A percentile compares a stretch with the other conserved stretches of the same genome.
Evolutionary conservation across 345 rosid genomes (phyloP).

Genomic region (Balakata baccata): DNA sequence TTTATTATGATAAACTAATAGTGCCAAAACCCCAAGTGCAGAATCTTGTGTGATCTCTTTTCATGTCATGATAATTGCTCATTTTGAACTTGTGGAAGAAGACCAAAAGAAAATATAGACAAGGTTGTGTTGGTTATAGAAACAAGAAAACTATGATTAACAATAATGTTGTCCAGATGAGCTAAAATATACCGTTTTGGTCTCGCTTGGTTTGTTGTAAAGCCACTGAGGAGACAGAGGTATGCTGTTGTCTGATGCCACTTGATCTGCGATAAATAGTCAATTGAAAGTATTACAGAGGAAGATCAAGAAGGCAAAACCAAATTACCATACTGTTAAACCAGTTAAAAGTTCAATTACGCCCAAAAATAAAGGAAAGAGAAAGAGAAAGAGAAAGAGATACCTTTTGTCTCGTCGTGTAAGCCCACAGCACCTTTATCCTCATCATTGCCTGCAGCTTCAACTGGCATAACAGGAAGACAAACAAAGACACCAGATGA

Average conservation of each 20-base stretch:
- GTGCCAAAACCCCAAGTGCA: background rate
- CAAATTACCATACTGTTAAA: background rate
- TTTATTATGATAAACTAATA: background rate
- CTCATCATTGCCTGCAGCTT: slow-evolving; percentile 35
- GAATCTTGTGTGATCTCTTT: background rate
- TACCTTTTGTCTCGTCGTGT: slow-evolving; percentile 52
- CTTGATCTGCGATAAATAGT: slow-evolving; percentile 44
- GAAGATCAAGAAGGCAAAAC: background rate
- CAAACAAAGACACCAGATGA: background rate
- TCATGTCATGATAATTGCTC: background rate
- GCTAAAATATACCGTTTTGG: slow-evolving; percentile 31
- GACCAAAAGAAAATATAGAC: background rate
- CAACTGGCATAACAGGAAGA: slow-evolving; percentile 31
- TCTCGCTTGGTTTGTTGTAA: slow-evolving; percentile 66
- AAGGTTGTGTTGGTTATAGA: background rate
- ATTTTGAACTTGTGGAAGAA: background rate
- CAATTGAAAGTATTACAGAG: no score
- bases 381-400: background rate
- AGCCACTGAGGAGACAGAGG: slow-evolving; percentile 97
- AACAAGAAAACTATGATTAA: background rate
- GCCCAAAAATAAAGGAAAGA: background rate
- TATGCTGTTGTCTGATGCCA: slow-evolving; percentile 64
- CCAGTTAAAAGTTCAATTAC: background rate
- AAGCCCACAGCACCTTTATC: slow-evolving; percentile 24
- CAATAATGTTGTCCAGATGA: background rate